These are phyloP conservation scores for Solanum peruvianum DNA, from an alignment of 257 asterid genomes.

Conservation along the genomic window DNA sequence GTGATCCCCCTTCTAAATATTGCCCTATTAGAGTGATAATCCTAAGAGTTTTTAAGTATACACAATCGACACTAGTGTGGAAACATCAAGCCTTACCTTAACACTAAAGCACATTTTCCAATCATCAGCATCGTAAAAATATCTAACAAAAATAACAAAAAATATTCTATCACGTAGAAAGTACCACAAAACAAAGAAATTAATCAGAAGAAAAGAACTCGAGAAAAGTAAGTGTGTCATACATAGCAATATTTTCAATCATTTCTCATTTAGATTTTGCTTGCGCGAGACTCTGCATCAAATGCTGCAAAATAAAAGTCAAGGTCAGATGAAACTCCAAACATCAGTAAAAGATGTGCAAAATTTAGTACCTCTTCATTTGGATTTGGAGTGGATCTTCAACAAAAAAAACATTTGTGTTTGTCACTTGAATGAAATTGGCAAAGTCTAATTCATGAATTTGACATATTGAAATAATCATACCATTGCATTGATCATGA, in stretches of 20 bases:
- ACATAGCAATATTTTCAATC: conserved; percentile 51
- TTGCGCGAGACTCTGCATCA: conserved; percentile 36
- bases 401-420: not conserved
- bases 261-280: conserved; percentile 35
- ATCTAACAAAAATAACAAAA: not conserved
- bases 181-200: too few species aligned
- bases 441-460: too few species aligned
- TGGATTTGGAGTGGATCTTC: conserved; percentile 29
- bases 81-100: not conserved
- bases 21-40: too few species aligned
- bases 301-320: conserved; percentile 15
- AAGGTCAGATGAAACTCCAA: not conserved
- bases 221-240: not conserved
- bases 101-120: not conserved
- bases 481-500: conserved; percentile 49
- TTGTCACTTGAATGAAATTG: too few species aligned
- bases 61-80: not conserved
- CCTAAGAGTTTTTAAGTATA: not conserved
- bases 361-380: conserved; percentile 28
- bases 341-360: not conserved
- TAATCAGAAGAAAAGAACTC: not conserved
- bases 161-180: too few species aligned
- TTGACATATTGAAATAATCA: not conserved
- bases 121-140: conserved; percentile 1
- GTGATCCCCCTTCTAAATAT: too few species aligned